Evolutionary conservation across 495 filamentous ascomycete species (phyloP), one percentile per base, ranked within the genome.

Genomic region (Lasiosphaeria ovina): DNA sequence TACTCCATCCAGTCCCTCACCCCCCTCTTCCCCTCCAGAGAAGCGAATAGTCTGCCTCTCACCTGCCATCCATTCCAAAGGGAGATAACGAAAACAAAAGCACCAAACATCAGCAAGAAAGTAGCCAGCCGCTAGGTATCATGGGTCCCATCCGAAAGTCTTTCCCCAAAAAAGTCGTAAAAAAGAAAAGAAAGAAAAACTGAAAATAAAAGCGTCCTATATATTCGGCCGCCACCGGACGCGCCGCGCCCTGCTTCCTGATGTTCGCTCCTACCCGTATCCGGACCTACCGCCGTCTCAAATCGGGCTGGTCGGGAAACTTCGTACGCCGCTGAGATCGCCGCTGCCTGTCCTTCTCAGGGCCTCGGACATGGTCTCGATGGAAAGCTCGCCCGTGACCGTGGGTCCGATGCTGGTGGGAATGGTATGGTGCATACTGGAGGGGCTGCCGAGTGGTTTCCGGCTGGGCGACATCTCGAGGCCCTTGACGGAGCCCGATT

Each of bases 301-400:
- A 51, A 85, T 73, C 1, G 86, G 83, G 72, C 85, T 90, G 40
- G 82, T 68, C 12, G 86, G 81, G 52, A 84, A 82, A 70, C 87
- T 88, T 62, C 81, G 75, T 47, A 79, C 72, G 36, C 79, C 81
- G 60, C 83, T 83, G 64, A 96, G 72, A 69, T 96, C 92, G 17
- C 89, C 88, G 74, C 89, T 93, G 9, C 85, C 89, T 4, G 90
- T 94, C 74, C 89, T 86, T 71, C 87, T 77, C 72, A 93, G 77
- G 24, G 92, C 91, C 74, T 96, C 91, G 52, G 85, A 81, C 92
- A 97, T 94, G 8, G 92, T 96, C 77, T 97, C 91, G 58, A 97
- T 86, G 34, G 84, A 87, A 42, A 96, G 73, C 62, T 95, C 92
- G 0, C 89, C 88, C 34, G 78, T 82, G 17, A 69, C 71, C 11